Base-by-base conservation (phyloP, 2,329 filamentous ascomycete genomes). In the Botrytis deweyae region DNA sequence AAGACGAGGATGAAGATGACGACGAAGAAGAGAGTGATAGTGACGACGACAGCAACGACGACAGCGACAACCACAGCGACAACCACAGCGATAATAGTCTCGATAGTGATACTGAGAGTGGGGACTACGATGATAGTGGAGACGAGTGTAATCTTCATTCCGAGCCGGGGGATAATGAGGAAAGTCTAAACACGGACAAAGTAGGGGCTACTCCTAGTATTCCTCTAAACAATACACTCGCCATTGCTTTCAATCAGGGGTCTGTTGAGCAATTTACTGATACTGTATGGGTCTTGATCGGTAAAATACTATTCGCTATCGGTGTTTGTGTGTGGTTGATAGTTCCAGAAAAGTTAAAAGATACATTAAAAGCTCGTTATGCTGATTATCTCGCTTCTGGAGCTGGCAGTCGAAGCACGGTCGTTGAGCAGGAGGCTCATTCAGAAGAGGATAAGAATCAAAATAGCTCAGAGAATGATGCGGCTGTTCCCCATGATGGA, bases 271-370 rank as follows among this genome's bases (percentile, higher is more conserved):
- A 7, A 7, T 29, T 9, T 7, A 7, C n/a, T 18, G 52, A 29
- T 29, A 4, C 0, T 7, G 1, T 8, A 8, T 55, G n/a, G 52
- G 52, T 29, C 3, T 3, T 18, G 0, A 29, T n/a, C 14, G 16
- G n/a, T 18, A 55, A 55, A 16, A 16, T 16, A 4, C 12, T 55
- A 16, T 55, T 55, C 52, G 29, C n/a, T 55, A n/a, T 18, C 14
- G n/a, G 5, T n/a, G 1, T 29, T 18, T 29, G 6, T 8, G 6
- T 16, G 25, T 55, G 52, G 52, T 7, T 3, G 52, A 7, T 55
- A 8, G 16, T 29, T 14, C n/a, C 25, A 8, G 14, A 55, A 55
- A 29, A 55, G 10, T 16, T 55, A 8, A 55, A 14, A 55, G n/a
- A 29, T 7, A 29, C 18, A 55, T 55, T 29, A 8, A 16, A 55